Conservation (phyloP, 2,329 filamentous ascomycete genomes). For the Xylariomycetidae sp. region DNA sequence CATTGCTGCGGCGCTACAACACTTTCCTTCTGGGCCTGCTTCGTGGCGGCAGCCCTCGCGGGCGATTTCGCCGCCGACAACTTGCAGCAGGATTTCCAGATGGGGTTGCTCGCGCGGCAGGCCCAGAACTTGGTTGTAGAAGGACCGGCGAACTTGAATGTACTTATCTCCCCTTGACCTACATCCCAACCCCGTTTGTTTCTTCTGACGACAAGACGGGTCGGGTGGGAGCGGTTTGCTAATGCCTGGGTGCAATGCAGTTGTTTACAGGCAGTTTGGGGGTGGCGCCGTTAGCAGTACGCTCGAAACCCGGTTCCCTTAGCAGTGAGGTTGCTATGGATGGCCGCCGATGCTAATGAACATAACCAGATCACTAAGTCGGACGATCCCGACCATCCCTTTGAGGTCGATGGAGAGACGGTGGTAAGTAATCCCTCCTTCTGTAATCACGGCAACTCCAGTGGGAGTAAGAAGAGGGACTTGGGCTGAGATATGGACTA, state of each 20-base stretch:
- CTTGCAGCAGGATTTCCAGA: slow-evolving; percentile 30
- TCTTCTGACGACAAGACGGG: slow-evolving; percentile 16
- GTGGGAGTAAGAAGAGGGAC: not conserved
- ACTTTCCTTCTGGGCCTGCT: slow-evolving; percentile 12
- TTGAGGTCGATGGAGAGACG: not conserved
- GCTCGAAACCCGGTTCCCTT: slow-evolving; percentile 8
- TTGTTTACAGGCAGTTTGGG: slow-evolving; percentile 35
- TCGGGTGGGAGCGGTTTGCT: too few species aligned
- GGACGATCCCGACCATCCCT: not conserved
- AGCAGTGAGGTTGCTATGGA: too few species aligned
- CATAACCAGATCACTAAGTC: slow-evolving; percentile 2
- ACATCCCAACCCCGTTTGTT: not conserved
- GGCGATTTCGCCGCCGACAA: slow-evolving; percentile 20
- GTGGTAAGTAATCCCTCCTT: not conserved
- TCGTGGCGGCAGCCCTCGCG: slow-evolving; percentile 11
- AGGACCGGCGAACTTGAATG: slow-evolving; percentile 30
- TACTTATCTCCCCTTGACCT: slow-evolving; percentile 6
- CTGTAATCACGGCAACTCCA: not conserved
- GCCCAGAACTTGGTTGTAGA: slow-evolving; percentile 15
- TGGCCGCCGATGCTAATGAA: too few species aligned
- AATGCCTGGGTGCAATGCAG: too few species aligned
- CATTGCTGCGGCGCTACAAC: slow-evolving; percentile 3
- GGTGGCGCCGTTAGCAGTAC: slow-evolving; percentile 30
- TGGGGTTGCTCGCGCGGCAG: slow-evolving; percentile 29
- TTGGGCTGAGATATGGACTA: slow-evolving; percentile 2